Base-by-base conservation (phyloP, 1,284 basidiomycete genomes). In the Rhodotorula glutinis region DNA sequence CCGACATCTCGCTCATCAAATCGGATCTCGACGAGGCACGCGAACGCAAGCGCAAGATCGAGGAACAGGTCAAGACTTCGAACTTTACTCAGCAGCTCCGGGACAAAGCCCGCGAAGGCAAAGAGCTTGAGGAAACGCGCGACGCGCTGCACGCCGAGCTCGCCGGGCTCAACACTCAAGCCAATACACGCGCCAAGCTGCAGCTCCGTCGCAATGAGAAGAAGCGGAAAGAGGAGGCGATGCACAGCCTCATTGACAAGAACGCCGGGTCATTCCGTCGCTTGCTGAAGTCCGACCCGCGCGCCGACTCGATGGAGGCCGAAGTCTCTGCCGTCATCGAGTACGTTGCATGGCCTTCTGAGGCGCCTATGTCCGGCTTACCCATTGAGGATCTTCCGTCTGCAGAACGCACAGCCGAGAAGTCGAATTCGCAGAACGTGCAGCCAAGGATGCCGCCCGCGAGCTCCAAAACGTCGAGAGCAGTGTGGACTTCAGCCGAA, bases 121-220 rank as follows among this genome's bases (percentile, higher is more conserved):
- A 87, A 41, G 77, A 78, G 41, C 81, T 91, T 66, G 92, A 97
- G 72, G 85, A 86, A 38, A 82, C 82, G 58, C 83, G 89, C 33
- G 92, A 95, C 41, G 79, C 80, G 30, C 79, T 93, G 63, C 91
- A 87, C 65, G 73, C 79, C 1, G 93, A 98, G 74, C 82, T 95
- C 55, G 84, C 85, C 43, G 79, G 82, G 1, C 79, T 97, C 66
- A 92, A 88, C 75, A 77, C 86, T 47, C 92, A 97, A 76, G 88
- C 91, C 0, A 90, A 94, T 69, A 82, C 86, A 1, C 83, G 94
- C 47, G 92, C 93, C 1, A 88, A 87, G 73, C 79, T 98, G 54
- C 85, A 88, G 49, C 78, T 96, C 69, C 91, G 92, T 77, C 82
- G 86, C 66, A 81, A 81, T 0, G 90, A 93, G 70, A 77, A 87